Evolutionary conservation across 148 eudicot species (phyloP).

Genomic region (Rhododendron henanense): DNA sequence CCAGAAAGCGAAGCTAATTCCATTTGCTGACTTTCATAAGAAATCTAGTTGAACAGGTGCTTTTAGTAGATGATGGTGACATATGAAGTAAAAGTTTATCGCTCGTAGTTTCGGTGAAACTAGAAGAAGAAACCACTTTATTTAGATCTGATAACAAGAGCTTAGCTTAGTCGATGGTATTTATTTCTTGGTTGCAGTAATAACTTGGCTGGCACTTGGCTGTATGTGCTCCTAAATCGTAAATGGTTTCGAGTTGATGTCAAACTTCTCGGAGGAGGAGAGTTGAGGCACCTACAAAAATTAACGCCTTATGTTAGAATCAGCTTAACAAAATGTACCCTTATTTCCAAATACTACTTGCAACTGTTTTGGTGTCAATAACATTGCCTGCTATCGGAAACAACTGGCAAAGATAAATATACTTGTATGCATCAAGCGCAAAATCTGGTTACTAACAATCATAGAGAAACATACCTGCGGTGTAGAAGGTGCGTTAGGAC

Average conservation of each 20-base stretch:
- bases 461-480: not conserved
- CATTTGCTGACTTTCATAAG: no score
- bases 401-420: not conserved
- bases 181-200: not conserved
- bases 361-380: not conserved
- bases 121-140: not conserved
- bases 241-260: not conserved
- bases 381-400: not conserved
- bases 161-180: not conserved
- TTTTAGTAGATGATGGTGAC: no score
- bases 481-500: not conserved
- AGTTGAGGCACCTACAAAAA: conserved; percentile 13
- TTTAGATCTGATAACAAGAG: not conserved
- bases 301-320: not conserved
- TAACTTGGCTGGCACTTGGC: not conserved
- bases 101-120: not conserved
- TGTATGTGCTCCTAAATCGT: not conserved
- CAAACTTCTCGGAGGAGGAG: conserved; percentile 6
- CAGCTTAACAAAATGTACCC: not conserved
- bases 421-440: not conserved
- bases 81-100: not conserved
- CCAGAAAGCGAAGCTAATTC: no score
- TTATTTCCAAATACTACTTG: not conserved
- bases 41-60: no score
- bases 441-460: not conserved